Evolutionary conservation across 2,329 filamentous ascomycete species (phyloP).

Genomic region (Colletotrichum lentis): DNA sequence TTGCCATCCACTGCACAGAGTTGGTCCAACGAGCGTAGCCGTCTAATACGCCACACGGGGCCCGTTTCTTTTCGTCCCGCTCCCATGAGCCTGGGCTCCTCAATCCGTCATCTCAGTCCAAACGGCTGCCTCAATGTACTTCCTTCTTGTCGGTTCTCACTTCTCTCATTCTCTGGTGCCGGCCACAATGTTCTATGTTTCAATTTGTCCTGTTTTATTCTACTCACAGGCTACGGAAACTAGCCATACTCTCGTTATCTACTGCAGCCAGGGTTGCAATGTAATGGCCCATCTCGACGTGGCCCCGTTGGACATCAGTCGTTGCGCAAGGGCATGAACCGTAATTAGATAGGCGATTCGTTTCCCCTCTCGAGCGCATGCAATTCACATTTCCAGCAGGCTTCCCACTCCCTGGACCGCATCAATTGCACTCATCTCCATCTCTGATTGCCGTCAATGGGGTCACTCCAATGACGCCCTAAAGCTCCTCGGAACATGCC

Average conservation of each 20-base stretch:
- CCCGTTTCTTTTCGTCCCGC: conserved; percentile 25
- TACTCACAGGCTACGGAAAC: too few relatives aligned
- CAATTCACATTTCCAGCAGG: conserved; percentile 22
- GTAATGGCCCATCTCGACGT: not conserved
- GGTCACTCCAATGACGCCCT: not conserved
- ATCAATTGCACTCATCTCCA: conserved; percentile 33
- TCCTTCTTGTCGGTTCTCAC: not conserved
- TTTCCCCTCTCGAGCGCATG: conserved; percentile 10
- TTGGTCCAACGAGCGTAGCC: not conserved
- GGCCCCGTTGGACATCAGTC: not conserved
- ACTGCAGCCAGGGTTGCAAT: not conserved
- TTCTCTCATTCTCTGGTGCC: not conserved
- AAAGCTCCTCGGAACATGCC: not conserved
- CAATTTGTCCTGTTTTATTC: too few relatives aligned
- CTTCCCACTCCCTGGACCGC: conserved; percentile 19
- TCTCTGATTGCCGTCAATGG: conserved; percentile 25
- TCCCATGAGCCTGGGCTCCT: conserved; percentile 8
- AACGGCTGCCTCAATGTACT: not conserved
- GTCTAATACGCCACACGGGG: conserved; percentile 22
- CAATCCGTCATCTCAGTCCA: conserved; percentile 19
- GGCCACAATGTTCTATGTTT: too few relatives aligned
- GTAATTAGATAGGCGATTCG: conserved; percentile 12
- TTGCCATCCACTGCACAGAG: not conserved
- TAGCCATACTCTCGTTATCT: too few relatives aligned
- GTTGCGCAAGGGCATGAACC: conserved; percentile 21